Base-by-base conservation (phyloP, 192 early-diverging fungal genomes). In the Geranomyces michiganensis region DNA sequence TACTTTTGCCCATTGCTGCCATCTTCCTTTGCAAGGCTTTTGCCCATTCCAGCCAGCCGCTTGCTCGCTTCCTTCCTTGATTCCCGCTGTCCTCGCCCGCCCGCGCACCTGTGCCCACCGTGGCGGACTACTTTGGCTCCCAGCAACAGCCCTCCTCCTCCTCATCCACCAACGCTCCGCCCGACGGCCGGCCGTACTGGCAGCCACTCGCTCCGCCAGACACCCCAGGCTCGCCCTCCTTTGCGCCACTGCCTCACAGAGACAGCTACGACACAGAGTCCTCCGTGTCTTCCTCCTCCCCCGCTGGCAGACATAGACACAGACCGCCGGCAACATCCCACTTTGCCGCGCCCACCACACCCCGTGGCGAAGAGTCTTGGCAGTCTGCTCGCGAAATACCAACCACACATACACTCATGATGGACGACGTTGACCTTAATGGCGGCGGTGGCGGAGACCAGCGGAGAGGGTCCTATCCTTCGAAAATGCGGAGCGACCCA, bases 401-500 rank as follows among this genome's bases (percentile, higher is more conserved):
- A 19, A 19, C 19, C 46, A 19, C 19, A 47, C 46, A 10, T 19
- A 47, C 46, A 19, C 46, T 19, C 10, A 47, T 10, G 12, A 53
- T 53, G 36, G 36, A 41, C 36, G 36, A 41, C 36, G 36, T 41
- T 3, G 36, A 41, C 51, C 51, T 53, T 15, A n/a, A 26, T 26
- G 51, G 7, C 7, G 51, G n/a, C 19, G 51, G 19, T 17, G n/a
- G 19, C 17, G 19, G 51, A 15, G 51, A 53, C 51, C 51, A n/a
- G 24, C 24, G 51, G 51, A 26, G n/a, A 53, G 19, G 51, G 6
- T n/a, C 66, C n/a, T 55, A 31, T 29, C 66, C 66, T 9, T 68
- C 66, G 6, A 68, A 68, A 29, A 26, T 68, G 66, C 21, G 47
- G 15, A 31, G 45, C 45, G 66, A 68, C 51, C 66, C 66, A 10